These are phyloP conservation scores for Venturia carpophila DNA, from an alignment of 2,329 filamentous ascomycete genomes.

Conservation along the genomic window DNA sequence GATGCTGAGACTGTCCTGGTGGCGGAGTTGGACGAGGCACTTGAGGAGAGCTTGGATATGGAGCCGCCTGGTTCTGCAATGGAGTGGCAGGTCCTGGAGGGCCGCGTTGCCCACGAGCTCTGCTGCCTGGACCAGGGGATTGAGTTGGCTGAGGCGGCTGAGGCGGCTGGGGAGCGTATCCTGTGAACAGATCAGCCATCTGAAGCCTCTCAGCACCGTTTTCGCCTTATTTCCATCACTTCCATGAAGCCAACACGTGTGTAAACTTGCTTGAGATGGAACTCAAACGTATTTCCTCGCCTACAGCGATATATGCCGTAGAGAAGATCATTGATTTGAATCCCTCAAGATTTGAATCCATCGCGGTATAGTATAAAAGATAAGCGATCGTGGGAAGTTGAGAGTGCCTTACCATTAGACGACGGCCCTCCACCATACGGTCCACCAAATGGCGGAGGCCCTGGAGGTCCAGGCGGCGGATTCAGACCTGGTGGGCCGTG, in stretches of 20 bases:
- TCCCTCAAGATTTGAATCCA: neutral
- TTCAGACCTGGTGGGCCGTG: constrained; percentile 62
- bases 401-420: constrained; percentile 47
- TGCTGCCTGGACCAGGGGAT: constrained; percentile 69
- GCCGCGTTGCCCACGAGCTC: constrained; percentile 51
- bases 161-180: constrained; percentile 61
- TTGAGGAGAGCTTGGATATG: constrained; percentile 84
- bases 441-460: constrained; percentile 61
- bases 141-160: constrained; percentile 78
- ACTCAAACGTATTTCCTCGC: constrained; percentile 1
- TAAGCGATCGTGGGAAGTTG: neutral
- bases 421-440: constrained; percentile 43
- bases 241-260: neutral
- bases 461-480: constrained; percentile 50
- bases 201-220: neutral
- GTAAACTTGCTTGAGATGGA: neutral
- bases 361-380: neutral
- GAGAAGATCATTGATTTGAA: neutral
- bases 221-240: neutral
- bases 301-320: constrained; percentile 1
- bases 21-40: constrained; percentile 74
- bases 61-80: constrained; percentile 80
- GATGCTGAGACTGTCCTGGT: constrained; percentile 35
- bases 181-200: constrained; percentile 11
- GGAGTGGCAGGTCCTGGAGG: constrained; percentile 72